Conservation (phyloP, 345 rosid genomes). For the Psidium guajava region DNA sequence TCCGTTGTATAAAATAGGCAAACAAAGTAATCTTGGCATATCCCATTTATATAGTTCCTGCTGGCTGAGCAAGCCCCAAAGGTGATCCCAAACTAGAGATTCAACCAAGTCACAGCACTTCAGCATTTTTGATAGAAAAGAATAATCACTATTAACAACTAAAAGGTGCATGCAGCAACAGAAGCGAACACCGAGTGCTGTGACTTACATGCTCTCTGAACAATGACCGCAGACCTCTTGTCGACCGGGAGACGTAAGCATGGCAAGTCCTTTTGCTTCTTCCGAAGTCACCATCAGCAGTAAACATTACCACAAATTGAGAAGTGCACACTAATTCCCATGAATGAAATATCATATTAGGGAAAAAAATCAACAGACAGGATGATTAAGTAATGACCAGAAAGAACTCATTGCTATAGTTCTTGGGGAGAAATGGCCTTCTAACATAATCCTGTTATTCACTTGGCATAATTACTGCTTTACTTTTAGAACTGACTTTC, state of each 20-base stretch:
- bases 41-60: neutral
- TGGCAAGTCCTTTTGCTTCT: slow-evolving; percentile 34
- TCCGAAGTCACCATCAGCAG: slow-evolving; percentile 28
- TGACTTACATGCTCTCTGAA: slow-evolving; percentile 79
- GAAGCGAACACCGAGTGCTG: neutral
- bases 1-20: neutral
- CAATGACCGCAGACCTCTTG: slow-evolving; percentile 67
- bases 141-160: neutral
- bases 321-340: slow-evolving; percentile 56
- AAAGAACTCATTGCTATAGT: neutral
- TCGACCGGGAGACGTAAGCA: slow-evolving; percentile 80
- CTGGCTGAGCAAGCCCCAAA: neutral
- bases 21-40: neutral
- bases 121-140: neutral
- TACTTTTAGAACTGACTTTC: neutral
- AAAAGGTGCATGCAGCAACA: neutral
- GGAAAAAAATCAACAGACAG: neutral
- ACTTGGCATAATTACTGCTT: neutral
- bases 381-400: neutral
- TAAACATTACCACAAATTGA: slow-evolving; percentile 87
- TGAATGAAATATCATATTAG: slow-evolving; percentile 4
- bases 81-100: neutral
- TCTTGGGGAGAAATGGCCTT: neutral
- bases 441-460: neutral
- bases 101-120: neutral